Evolutionary conservation across 164 flowering plant species (phyloP), one percentile per base, ranked within the genome.

Genomic region (Vitis vinifera): DNA sequence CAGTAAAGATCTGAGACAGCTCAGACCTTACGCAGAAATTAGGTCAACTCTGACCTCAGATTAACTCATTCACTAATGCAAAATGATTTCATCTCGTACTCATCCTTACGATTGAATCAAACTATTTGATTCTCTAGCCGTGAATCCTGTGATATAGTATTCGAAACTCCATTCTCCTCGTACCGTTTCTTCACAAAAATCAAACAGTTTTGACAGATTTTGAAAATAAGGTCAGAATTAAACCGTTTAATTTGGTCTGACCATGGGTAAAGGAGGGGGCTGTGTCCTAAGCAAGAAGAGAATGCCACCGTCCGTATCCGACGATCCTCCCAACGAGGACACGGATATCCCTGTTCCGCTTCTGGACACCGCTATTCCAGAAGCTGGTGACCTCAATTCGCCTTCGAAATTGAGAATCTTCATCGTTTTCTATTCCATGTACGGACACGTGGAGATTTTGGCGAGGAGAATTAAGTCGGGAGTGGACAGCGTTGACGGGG

Each of bases 391-490:
- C 4, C 7, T 37, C 44, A 37, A 4, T 37, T 37, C 7, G 37
- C 6, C 55, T 27, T 67, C n/a, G 56, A 81, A 86, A 10, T 62
- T 87, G 62, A 88, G 77, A 73, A 71, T 88, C 3, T 89, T 80
- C 71, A 85, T 89, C 8, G 86, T 89, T 63, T 91, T 86, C 69
- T 89, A 87, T 68, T 89, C 93, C 11, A 88, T 85, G 89, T 89
- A 89, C 53, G 88, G 91, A 10, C 92, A 89, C 67, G 87, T 89
- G 15, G 93, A 89, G 70, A 23, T 73, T 4, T 57, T 88, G 72
- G 95, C 95, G 0, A 82, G 68, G 65, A 78, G 83, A 49, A 84
- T 90, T 73, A 88, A 90, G 78, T 79, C 66, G 59, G 95, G 95
- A 4, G 82, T 85, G 11, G 94, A 88, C 64, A 77, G 82, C 37